These are phyloP conservation scores for Nymphaea thermarum DNA, from an alignment of 164 flowering plant species.

Conservation along the genomic window DNA sequence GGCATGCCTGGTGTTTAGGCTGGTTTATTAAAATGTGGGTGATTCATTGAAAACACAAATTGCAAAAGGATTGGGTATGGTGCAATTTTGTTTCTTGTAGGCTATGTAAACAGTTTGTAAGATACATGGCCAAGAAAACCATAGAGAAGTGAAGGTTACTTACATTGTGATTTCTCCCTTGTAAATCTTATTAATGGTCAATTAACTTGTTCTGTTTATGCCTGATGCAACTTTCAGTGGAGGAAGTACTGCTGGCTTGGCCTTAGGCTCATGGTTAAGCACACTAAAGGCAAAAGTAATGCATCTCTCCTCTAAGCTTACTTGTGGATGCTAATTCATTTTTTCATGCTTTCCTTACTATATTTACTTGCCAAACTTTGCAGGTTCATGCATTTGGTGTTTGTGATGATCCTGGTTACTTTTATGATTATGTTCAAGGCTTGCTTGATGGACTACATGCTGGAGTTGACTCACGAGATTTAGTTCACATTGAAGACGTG, in stretches of 20 bases:
- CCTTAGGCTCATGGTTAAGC: slow-evolving; percentile 73
- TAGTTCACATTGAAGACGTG: slow-evolving; percentile 65
- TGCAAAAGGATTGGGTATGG: no score
- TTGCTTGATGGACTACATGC: slow-evolving; percentile 79
- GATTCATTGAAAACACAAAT: no score
- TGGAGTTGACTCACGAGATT: slow-evolving; percentile 55
- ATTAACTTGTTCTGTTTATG: background rate
- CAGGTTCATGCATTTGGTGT: slow-evolving; percentile 89
- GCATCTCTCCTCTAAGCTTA: background rate
- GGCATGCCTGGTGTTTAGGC: no score
- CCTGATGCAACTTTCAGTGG: slow-evolving; percentile 41
- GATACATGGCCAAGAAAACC: no score
- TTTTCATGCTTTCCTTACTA: no score
- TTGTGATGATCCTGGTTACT: slow-evolving; percentile 88
- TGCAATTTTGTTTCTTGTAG: no score
- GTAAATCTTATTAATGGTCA: no score
- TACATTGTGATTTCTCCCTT: no score
- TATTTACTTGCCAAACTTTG: background rate
- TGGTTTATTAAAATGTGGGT: no score
- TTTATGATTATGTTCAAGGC: slow-evolving; percentile 63
- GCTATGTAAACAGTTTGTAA: no score
- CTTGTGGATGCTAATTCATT: background rate
- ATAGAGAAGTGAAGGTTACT: no score
- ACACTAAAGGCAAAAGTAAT: slow-evolving; percentile 62
- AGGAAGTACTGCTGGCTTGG: slow-evolving; percentile 81